Evolutionary conservation across 2,329 filamentous ascomycete species (phyloP).

Genomic region (Didymella pinodella): DNA sequence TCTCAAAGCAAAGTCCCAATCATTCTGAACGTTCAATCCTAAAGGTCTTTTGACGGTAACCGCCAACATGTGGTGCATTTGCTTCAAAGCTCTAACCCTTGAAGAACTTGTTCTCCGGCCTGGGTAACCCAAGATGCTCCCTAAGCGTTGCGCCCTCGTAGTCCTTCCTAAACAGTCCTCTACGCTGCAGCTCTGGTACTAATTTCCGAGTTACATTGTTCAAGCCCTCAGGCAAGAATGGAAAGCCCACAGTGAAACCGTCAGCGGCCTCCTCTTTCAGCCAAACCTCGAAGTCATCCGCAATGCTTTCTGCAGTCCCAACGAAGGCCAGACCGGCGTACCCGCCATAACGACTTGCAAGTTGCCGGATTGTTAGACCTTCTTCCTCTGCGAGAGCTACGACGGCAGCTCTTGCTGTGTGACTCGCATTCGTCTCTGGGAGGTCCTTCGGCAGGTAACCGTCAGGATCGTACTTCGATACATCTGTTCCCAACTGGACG

Average conservation of each 20-base stretch:
- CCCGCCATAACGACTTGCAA: neutral
- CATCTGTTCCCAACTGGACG: neutral
- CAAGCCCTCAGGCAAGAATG: neutral
- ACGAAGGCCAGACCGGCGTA: neutral
- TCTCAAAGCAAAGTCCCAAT: too few relatives aligned
- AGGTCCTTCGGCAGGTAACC: neutral
- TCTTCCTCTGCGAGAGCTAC: neutral
- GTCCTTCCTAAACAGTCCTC: neutral
- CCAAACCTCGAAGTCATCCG: neutral
- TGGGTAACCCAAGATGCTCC: neutral
- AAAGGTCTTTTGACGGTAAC: too few relatives aligned
- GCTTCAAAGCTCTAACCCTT: neutral
- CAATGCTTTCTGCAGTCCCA: neutral
- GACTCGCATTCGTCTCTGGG: neutral
- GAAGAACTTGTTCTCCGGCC: neutral
- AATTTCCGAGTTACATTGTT: neutral
- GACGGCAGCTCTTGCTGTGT: neutral
- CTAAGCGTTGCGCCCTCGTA: neutral
- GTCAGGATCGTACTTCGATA: neutral
- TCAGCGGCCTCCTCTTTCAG: neutral
- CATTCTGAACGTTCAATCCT: too few relatives aligned
- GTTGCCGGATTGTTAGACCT: neutral
- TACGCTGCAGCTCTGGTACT: neutral
- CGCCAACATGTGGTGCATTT: neutral
- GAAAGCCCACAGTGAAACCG: neutral